These are phyloP conservation scores for Spongiforma sp. DNA, from an alignment of 1,284 basidiomycete genomes.

Conservation along the genomic window DNA sequence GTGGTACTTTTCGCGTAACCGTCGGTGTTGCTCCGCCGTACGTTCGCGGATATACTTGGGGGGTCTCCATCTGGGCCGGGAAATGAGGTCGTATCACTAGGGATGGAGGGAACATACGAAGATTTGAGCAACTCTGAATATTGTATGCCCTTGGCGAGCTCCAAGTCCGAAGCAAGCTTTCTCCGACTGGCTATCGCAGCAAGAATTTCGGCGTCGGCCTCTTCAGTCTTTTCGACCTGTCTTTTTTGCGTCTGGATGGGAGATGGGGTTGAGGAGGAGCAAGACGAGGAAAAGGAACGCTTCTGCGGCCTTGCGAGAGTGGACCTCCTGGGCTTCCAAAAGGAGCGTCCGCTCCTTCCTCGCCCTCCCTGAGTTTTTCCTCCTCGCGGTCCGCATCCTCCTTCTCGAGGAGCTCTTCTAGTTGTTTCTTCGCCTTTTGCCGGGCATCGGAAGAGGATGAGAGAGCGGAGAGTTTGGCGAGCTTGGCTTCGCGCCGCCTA, in stretches of 20 bases:
- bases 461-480: constrained; percentile 73
- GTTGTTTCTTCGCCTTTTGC: constrained; percentile 54
- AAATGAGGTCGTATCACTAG: no score
- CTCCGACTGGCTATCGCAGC: constrained; percentile 90
- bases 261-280: constrained; percentile 17
- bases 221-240: no score
- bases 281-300: neutral
- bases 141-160: constrained; percentile 91
- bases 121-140: constrained; percentile 92
- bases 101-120: no score
- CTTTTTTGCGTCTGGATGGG: constrained; percentile 86
- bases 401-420: constrained; percentile 68
- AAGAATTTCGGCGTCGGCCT: no score
- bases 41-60: constrained; percentile 89
- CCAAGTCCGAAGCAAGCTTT: constrained; percentile 91
- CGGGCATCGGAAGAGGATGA: constrained; percentile 59
- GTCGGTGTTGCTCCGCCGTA: no score
- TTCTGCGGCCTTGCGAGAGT: constrained; percentile 74
- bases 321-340: constrained; percentile 93
- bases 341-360: constrained; percentile 86
- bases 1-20: no score
- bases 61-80: constrained; percentile 76
- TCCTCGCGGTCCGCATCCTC: constrained; percentile 75
- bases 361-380: no score
- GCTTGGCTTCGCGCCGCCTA: constrained; percentile 69